Evolutionary conservation across 495 filamentous ascomycete species (phyloP), one percentile per base, ranked within the genome.

Genomic region (Bombardia bombarda): DNA sequence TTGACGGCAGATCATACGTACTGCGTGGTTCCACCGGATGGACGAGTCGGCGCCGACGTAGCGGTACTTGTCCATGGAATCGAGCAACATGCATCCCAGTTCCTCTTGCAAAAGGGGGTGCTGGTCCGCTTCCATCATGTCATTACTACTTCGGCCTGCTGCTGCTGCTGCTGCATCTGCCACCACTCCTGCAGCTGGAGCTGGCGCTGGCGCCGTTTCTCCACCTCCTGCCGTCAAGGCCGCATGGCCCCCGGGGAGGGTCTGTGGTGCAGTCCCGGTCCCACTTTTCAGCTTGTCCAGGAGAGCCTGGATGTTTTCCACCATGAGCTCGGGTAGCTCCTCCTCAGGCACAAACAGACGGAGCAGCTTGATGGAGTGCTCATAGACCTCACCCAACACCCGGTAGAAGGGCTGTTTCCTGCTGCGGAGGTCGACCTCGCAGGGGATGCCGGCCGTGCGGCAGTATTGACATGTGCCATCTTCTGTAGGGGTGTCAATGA

Each of bases 41-140:
- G 40, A 42, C 8, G 40, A 42, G 40, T 42, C 40, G 28, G 40
- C 26, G 40, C 40, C 40, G 28, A 42, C 28, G 40, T 42, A 42
- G 17, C 40, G 40, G 13, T 34, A 42, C 18, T 42, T 42, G 17
- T 19, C 40, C 40, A 42, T 42, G 2, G 40, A 42, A n/a, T 42
- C 40, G 9, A 42, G 30, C 28, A 42, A 18, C 40, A 42, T 32
- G 20, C 40, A 42, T 5, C 40, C 28, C 4, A 33, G 20, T 20
- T 42, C 26, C 13, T 42, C 40, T 10, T 42, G 40, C 3, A 42
- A 24, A 3, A 42, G 19, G 12, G 40, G 40, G 28, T 42, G 40
- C 2, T 42, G 28, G 20, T 42, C 40, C 2, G 40, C 14, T 20
- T 33, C 40, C 40, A 42, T 42, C 18, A 42, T 19, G 18, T 42